Percentiles rank a stretch among this genome's conserved stretches.
These are phyloP conservation scores for Magnaporthiopsis incrustans DNA, from an alignment of 2,329 filamentous ascomycete species.

Conservation along the genomic window DNA sequence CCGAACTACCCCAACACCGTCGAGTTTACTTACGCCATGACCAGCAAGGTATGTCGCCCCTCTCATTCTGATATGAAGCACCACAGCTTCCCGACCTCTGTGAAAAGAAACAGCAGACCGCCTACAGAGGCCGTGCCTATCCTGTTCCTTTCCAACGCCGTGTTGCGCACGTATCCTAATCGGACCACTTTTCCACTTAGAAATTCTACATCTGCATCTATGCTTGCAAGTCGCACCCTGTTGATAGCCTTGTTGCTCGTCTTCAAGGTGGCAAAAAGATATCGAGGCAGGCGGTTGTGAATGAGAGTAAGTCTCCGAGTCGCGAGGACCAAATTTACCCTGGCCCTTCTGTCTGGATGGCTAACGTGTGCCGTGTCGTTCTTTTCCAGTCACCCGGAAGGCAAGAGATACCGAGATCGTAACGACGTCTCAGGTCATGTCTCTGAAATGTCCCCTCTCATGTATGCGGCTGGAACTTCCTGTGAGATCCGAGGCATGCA, in stretches of 20 bases:
- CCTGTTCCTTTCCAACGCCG: neutral
- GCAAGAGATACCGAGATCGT: slow-evolving; percentile 84
- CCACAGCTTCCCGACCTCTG: neutral
- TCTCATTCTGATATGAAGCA: neutral
- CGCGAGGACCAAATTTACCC: neutral
- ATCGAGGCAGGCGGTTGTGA: slow-evolving; percentile 70
- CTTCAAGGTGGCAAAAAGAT: slow-evolving; percentile 66
- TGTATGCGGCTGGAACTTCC: slow-evolving; percentile 75
- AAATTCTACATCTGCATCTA: slow-evolving; percentile 67
- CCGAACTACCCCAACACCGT: slow-evolving; percentile 66
- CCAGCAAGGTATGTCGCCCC: slow-evolving; percentile 56
- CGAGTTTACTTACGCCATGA: slow-evolving; percentile 86
- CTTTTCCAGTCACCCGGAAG: slow-evolving; percentile 60
- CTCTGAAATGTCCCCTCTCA: slow-evolving; percentile 85
- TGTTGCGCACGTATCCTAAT: neutral
- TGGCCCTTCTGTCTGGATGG: neutral
- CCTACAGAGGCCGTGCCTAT: too few relatives aligned
- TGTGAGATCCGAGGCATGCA: slow-evolving; percentile 71
- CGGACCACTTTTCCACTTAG: slow-evolving; percentile 30
- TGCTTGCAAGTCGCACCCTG: slow-evolving; percentile 64
- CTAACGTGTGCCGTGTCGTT: neutral
- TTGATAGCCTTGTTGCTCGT: slow-evolving; percentile 60
- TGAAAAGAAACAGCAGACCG: neutral
- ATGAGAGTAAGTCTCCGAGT: slow-evolving; percentile 56
- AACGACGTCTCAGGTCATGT: slow-evolving; percentile 79